Conservation (phyloP, 306 rosid species). For the Malus asiatica region DNA sequence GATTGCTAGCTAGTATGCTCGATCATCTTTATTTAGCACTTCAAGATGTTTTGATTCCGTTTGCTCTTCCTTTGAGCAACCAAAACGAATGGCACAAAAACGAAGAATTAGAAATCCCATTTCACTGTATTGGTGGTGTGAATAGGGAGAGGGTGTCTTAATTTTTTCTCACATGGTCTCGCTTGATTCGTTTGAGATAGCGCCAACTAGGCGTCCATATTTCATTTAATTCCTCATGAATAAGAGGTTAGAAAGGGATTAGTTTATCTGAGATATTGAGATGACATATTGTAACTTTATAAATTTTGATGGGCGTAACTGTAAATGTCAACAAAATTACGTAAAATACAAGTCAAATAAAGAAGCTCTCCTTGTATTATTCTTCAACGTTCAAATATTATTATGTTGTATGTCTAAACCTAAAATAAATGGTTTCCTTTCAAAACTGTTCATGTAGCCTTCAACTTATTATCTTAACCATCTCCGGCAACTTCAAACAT, state of each 20-base stretch:
- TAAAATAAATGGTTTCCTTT: slow-evolving; percentile 5
- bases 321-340: neutral
- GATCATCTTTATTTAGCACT: neutral
- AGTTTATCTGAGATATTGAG: neutral
- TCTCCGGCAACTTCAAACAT: slow-evolving; percentile 37
- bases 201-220: neutral
- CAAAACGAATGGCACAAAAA: neutral
- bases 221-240: neutral
- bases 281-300: neutral
- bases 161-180: neutral
- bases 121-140: neutral
- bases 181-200: too few species aligned
- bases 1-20: neutral
- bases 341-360: neutral
- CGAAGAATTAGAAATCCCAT: neutral
- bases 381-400: slow-evolving; percentile 11
- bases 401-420: slow-evolving; percentile 10
- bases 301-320: neutral
- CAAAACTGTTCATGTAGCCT: slow-evolving; percentile 4
- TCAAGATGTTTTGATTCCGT: neutral
- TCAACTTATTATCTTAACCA: slow-evolving; percentile 3
- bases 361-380: slow-evolving; percentile 15
- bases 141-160: neutral
- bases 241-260: neutral
- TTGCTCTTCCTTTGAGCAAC: neutral